Percentiles rank a stretch among this genome's conserved stretches.
These are phyloP conservation scores for Venturia carpophila DNA, from an alignment of 2,329 filamentous ascomycete genomes.

Conservation along the genomic window DNA sequence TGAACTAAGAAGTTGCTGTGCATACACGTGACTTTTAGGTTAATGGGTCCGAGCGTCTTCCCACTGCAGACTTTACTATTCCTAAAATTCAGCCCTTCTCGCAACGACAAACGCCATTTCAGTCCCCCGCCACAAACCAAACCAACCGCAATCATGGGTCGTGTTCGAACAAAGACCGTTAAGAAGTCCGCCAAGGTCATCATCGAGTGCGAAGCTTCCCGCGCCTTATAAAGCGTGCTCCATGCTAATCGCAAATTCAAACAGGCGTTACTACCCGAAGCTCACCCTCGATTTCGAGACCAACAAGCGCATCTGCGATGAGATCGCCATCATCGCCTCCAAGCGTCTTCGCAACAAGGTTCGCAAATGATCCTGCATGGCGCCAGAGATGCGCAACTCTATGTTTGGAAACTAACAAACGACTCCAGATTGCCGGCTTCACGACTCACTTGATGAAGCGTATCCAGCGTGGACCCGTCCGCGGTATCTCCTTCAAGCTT, in stretches of 20 bases:
- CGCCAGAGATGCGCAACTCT: neutral
- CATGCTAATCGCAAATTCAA: neutral
- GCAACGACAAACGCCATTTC: neutral
- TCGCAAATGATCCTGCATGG: slow-evolving; percentile 21
- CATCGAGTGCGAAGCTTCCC: slow-evolving; percentile 79
- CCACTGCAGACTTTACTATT: neutral
- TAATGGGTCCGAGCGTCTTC: neutral
- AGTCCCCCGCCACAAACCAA: neutral
- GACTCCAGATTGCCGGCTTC: slow-evolving; percentile 83
- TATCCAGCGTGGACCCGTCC: slow-evolving; percentile 97
- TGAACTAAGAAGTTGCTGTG: neutral
- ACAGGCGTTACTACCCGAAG: slow-evolving; percentile 58
- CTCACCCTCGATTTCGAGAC: slow-evolving; percentile 99
- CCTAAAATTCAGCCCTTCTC: neutral
- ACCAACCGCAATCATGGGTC: slow-evolving; percentile 44
- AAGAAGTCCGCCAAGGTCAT: slow-evolving; percentile 97
- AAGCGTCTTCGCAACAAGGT: slow-evolving; percentile 99
- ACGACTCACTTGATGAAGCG: slow-evolving; percentile 96
- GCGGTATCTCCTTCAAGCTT: slow-evolving; percentile 99
- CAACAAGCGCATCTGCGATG: slow-evolving; percentile 99
- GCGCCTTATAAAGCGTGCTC: slow-evolving; percentile 4
- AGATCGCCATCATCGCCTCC: slow-evolving; percentile 97
- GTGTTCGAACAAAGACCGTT: slow-evolving; percentile 56
- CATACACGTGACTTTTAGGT: neutral
- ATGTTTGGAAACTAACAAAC: neutral